phyloP scores from a whole-genome alignment of 768 basidiomycete genomes.

The Suillus variegatus region DNA sequence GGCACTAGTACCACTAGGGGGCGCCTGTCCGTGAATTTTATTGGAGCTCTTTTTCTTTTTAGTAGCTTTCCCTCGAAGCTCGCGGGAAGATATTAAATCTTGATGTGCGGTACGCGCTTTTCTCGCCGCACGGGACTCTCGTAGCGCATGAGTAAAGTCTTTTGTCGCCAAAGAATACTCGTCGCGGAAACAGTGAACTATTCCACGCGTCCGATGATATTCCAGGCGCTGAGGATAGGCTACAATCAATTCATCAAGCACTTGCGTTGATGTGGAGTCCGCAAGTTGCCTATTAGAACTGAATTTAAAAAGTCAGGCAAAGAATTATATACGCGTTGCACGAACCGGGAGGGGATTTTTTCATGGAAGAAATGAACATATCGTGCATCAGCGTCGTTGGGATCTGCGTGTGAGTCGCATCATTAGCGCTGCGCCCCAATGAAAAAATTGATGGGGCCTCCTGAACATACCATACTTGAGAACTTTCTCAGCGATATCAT shows the following conservation, averaged over 20 bases:
- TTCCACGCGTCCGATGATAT: conserved; percentile 86
- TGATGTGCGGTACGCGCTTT: conserved; percentile 62
- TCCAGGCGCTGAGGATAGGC: conserved; percentile 76
- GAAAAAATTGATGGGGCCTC: background rate
- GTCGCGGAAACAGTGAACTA: conserved; percentile 87
- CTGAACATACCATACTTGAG: conserved; percentile 59
- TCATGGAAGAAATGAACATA: conserved; percentile 96
- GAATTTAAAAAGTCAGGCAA: conserved; percentile 19
- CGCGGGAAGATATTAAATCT: conserved; percentile 38
- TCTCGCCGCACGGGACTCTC: conserved; percentile 71
- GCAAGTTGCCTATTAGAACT: conserved; percentile 68
- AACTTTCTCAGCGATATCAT: conserved; percentile 88
- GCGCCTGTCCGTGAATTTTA: conserved; percentile 63
- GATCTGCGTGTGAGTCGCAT: conserved; percentile 48
- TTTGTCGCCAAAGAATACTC: conserved; percentile 73
- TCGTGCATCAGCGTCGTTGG: conserved; percentile 73
- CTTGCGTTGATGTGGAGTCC: conserved; percentile 76
- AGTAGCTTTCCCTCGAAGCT: conserved; percentile 44
- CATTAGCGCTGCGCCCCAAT: conserved; percentile 1
- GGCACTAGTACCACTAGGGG: conserved; percentile 64
- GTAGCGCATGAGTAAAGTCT: conserved; percentile 81
- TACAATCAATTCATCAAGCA: conserved; percentile 78
- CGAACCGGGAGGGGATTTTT: conserved; percentile 89
- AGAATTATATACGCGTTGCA: conserved; percentile 15
- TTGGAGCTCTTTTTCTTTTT: conserved; percentile 56